Evolutionary conservation across 2,329 filamentous ascomycete species (phyloP).

Genomic region (Alternaria infectoria): DNA sequence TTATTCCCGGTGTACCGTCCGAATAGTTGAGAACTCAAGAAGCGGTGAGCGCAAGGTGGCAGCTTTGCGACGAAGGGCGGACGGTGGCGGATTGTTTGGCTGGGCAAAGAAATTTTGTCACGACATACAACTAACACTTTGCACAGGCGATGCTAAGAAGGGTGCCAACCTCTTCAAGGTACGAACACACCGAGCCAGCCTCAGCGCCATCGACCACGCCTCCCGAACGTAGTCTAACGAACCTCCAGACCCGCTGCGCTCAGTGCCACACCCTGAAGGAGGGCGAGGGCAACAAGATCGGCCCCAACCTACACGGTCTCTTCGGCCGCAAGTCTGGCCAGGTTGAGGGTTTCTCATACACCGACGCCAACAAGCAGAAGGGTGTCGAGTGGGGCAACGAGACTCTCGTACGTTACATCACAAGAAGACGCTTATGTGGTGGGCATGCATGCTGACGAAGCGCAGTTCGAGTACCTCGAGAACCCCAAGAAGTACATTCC

Average conservation of each 20-base stretch:
- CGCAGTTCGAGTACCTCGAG: slow-evolving; percentile 94
- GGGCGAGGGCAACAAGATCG: slow-evolving; percentile 95
- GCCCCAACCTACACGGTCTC: slow-evolving; percentile 94
- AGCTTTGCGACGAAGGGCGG: slow-evolving; percentile 36
- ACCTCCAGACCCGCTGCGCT: slow-evolving; percentile 80
- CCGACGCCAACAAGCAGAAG: slow-evolving; percentile 99
- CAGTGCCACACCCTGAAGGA: slow-evolving; percentile 97
- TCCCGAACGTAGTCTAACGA: slow-evolving; percentile 28
- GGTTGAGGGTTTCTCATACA: slow-evolving; percentile 94
- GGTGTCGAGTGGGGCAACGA: slow-evolving; percentile 86
- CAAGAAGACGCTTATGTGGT: not conserved
- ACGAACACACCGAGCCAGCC: slow-evolving; percentile 22
- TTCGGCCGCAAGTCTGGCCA: slow-evolving; percentile 95
- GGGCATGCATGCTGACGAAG: slow-evolving; percentile 16
- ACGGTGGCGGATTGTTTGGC: slow-evolving; percentile 19
- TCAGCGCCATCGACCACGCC: slow-evolving; percentile 4
- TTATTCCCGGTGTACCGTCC: not conserved
- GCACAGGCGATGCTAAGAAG: slow-evolving; percentile 87
- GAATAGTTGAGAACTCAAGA: slow-evolving; percentile 8
- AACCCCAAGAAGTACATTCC: slow-evolving; percentile 99
- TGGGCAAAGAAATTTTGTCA: slow-evolving; percentile 10
- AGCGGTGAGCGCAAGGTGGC: slow-evolving; percentile 22
- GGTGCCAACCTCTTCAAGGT: slow-evolving; percentile 98
- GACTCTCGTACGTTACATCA: slow-evolving; percentile 69
- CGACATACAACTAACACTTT: slow-evolving; percentile 26